Conservation (phyloP, 2,329 filamentous ascomycete genomes). For the Trichoderma sp. region DNA sequence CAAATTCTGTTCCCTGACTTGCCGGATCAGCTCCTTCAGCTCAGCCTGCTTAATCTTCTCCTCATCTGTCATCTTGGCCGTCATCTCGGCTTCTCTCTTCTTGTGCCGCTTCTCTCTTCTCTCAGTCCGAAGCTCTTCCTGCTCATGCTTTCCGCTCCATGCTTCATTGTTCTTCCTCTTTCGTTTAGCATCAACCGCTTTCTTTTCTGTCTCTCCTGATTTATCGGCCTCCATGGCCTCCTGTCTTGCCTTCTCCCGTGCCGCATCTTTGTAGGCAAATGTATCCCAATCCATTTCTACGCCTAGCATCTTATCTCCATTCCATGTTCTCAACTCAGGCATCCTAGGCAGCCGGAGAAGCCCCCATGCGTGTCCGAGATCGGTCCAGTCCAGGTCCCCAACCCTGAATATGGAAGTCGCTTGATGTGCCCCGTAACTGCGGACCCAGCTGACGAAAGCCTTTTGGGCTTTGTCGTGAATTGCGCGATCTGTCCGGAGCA, state of each 20-base stretch:
- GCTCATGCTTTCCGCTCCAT: conserved; percentile 70
- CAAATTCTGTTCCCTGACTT: conserved; percentile 59
- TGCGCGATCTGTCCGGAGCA: conserved; percentile 50
- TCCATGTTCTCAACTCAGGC: conserved; percentile 79
- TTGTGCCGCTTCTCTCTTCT: conserved; percentile 63
- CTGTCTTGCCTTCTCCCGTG: conserved; percentile 62
- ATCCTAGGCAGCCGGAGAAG: conserved; percentile 85
- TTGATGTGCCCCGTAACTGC: conserved; percentile 87
- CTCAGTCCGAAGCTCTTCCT: conserved; percentile 59
- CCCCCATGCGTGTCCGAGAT: conserved; percentile 79
- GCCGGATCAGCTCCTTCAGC: conserved; percentile 60
- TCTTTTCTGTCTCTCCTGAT: conserved; percentile 37
- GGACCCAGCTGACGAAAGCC: conserved; percentile 90
- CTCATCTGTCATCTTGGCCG: conserved; percentile 65
- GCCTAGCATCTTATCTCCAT: conserved; percentile 62
- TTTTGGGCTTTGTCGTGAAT: conserved; percentile 85
- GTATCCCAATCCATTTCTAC: conserved; percentile 63
- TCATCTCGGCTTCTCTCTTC: conserved; percentile 60
- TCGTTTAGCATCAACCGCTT: conserved; percentile 45
- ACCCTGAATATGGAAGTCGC: conserved; percentile 88
- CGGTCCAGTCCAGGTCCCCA: conserved; percentile 77
- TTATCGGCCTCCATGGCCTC: conserved; percentile 52
- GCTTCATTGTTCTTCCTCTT: conserved; percentile 63
- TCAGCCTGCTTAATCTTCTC: conserved; percentile 62
- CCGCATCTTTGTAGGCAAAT: conserved; percentile 70